Percentiles rank a stretch among this genome's conserved stretches.
phyloP scores from a whole-genome alignment of 2,329 filamentous ascomycete genomes.

The Ascochyta fabae region DNA sequence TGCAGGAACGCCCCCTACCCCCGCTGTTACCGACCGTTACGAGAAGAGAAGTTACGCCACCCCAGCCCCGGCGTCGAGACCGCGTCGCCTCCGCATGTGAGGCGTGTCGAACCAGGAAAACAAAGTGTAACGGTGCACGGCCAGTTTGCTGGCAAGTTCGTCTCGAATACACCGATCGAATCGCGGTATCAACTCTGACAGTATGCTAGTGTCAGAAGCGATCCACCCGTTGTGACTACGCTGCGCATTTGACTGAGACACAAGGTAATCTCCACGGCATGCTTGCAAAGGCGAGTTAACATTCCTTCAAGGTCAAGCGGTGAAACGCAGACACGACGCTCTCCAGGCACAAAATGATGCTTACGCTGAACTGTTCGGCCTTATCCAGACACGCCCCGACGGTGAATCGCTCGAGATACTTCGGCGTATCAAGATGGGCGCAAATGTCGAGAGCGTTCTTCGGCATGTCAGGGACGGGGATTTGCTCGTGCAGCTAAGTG shows the following conservation, averaged over 20 bases:
- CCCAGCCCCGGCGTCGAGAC: slow-evolving; percentile 1
- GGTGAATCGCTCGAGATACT: slow-evolving; percentile 20
- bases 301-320: slow-evolving; percentile 16
- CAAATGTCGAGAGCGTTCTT: slow-evolving; percentile 17
- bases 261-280: slow-evolving; percentile 3
- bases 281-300: neutral
- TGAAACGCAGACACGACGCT: slow-evolving; percentile 21
- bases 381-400: slow-evolving; percentile 19
- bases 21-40: slow-evolving; percentile 2
- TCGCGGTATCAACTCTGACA: neutral
- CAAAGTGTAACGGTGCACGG: slow-evolving; percentile 8
- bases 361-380: slow-evolving; percentile 20
- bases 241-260: slow-evolving; percentile 8
- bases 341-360: slow-evolving; percentile 19
- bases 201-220: slow-evolving; percentile 7
- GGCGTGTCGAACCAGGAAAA: slow-evolving; percentile 8
- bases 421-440: slow-evolving; percentile 21
- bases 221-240: slow-evolving; percentile 8
- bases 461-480: slow-evolving; percentile 23
- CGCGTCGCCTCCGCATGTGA: slow-evolving; percentile 9
- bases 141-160: slow-evolving; percentile 8
- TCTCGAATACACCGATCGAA: neutral
- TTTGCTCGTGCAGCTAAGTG: slow-evolving; percentile 19
- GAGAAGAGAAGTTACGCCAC: slow-evolving; percentile 3
- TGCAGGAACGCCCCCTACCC: slow-evolving; percentile 4